phyloP scores from a whole-genome alignment of 768 basidiomycete genomes.

The Clitopilus passeckerianus region DNA sequence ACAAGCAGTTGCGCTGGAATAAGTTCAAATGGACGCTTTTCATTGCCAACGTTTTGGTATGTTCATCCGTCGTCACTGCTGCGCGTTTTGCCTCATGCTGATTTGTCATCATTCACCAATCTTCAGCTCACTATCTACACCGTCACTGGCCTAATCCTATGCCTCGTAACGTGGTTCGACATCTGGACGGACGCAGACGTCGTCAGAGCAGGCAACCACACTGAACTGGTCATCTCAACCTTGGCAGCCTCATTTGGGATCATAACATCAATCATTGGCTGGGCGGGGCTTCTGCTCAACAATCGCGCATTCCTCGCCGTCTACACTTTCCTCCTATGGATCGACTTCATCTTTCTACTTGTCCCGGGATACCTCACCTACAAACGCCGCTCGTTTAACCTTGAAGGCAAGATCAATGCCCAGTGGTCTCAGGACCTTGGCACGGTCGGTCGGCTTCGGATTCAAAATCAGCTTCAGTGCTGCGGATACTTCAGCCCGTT shows the following conservation, averaged over 20 bases:
- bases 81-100: neutral
- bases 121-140: conserved; percentile 50
- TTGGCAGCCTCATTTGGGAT: conserved; percentile 54
- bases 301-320: conserved; percentile 77
- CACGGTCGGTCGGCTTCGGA: conserved; percentile 51
- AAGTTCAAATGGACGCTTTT: conserved; percentile 79
- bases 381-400: conserved; percentile 69
- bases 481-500: conserved; percentile 82
- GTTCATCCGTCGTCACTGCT: conserved; percentile 4
- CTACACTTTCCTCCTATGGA: conserved; percentile 76
- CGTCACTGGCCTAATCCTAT: conserved; percentile 55
- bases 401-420: conserved; percentile 75
- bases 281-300: conserved; percentile 79
- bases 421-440: conserved; percentile 70
- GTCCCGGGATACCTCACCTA: conserved; percentile 77
- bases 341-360: conserved; percentile 65
- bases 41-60: conserved; percentile 46
- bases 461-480: conserved; percentile 74
- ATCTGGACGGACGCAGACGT: conserved; percentile 67
- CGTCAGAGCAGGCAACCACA: conserved; percentile 62
- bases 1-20: conserved; percentile 63
- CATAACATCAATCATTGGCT: conserved; percentile 67
- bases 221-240: conserved; percentile 69
- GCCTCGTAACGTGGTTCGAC: conserved; percentile 75
- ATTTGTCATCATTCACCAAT: neutral